Evolutionary conservation across 306 rosid species (phyloP), one percentile per base, ranked within the genome.

Genomic region (Quercus mongolica): DNA sequence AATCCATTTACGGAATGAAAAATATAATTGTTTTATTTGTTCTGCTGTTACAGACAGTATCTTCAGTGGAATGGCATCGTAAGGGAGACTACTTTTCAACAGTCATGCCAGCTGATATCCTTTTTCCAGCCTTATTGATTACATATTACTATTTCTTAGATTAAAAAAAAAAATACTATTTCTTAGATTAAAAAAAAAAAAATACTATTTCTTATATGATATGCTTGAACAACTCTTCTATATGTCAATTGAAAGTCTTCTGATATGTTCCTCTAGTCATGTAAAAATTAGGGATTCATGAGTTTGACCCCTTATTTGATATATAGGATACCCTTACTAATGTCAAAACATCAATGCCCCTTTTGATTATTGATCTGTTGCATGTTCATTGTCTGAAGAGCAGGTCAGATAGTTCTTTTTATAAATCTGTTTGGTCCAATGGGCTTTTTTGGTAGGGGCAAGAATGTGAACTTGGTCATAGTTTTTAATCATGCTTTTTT

Each of bases 71-170:
- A 78, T 95, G 99, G 98, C 99, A 95, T 82, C 90, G 96, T 54
- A 93, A 87, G 83, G 99, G 99, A 71, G 99, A 95, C 85, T 95
- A 95, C 86, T 85, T 92, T 83, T 95, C 99, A 20, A 89, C 96
- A 74, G 92, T 95, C 73, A 83, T 91, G 90, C 97, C 98, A 75
- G 88, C 96, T 63, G 99, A 95, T 95, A 95, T 95, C 99, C 99
- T 92, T 82, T 83, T 56, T 64, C 19, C 44, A 49, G 46, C 51
- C 38, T 38, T 46, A 25, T 26, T 73, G 21, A 70, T 20, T 20
- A 20, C n/a, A 33, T 77, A 5, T 74, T 30, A 82, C 33, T 26
- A 19, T 74, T 80, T 33, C 71, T 56, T 80, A 65, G 41, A 35
- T 35, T 4, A 35, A 1, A 1, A 5, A 21, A 21, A 21, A 5